phyloP scores from a whole-genome alignment of 495 filamentous ascomycete genomes.

The Oidiodendron maius region DNA sequence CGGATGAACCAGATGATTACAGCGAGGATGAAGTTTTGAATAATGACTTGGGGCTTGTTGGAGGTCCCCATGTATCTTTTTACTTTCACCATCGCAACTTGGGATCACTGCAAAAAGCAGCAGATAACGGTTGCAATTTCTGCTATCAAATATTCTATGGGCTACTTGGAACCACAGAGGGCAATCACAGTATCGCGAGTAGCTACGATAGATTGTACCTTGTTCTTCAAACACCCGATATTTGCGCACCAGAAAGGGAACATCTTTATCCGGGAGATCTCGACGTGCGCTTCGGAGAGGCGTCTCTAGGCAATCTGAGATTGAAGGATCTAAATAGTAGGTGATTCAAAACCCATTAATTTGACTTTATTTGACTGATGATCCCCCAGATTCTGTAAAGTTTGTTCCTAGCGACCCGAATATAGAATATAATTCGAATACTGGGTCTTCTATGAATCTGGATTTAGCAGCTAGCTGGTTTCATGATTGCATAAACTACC shows the following conservation, averaged over 20 bases:
- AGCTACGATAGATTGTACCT: constrained; percentile 2
- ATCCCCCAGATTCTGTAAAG: background rate
- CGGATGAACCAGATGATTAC: no score
- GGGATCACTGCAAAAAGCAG: background rate
- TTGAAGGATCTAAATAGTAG: constrained; percentile 5
- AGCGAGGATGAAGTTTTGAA: background rate
- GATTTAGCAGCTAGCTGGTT: constrained; percentile 8
- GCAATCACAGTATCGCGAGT: background rate
- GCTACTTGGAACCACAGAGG: background rate
- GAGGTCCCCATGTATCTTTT: background rate
- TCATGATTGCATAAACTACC: constrained; percentile 8
- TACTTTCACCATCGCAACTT: constrained; percentile 1
- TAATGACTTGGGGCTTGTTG: background rate
- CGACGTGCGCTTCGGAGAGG: background rate
- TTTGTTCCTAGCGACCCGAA: constrained; percentile 1
- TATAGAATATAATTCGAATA: constrained; percentile 1
- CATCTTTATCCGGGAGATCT: constrained; percentile 5
- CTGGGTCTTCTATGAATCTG: constrained; percentile 4
- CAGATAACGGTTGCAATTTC: constrained; percentile 5
- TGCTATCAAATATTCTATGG: constrained; percentile 4
- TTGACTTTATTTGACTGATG: constrained; percentile 1
- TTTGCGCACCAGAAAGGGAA: background rate
- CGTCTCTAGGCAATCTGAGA: background rate
- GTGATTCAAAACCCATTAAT: background rate
- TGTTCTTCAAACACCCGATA: constrained; percentile 1